Evolutionary conservation across 352 stramenopile species (phyloP).

Genomic region (Globisporangium radiosum): DNA sequence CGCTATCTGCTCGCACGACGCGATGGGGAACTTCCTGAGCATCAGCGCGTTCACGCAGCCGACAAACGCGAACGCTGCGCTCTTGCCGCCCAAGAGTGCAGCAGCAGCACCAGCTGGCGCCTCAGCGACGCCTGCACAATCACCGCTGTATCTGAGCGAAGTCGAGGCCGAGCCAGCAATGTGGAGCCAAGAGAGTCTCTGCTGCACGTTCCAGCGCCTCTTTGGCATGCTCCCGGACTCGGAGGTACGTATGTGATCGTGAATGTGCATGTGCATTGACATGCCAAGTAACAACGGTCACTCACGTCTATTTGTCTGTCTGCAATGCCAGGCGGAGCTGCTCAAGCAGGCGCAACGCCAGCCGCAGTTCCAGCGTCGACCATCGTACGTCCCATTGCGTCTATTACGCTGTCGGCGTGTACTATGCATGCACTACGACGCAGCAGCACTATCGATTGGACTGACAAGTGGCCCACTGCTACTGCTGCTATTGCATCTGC

Average conservation of each 20-base stretch:
- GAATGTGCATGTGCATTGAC: neutral
- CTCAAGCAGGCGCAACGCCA: conserved; percentile 38
- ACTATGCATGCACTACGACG: neutral
- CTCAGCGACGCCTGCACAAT: conserved; percentile 5
- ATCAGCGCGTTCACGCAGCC: neutral
- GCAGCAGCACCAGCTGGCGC: neutral
- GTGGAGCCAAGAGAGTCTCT: conserved; percentile 53
- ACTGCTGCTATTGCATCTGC: neutral
- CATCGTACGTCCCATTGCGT: conserved; percentile 15
- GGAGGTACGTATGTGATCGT: conserved; percentile 12
- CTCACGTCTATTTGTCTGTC: neutral
- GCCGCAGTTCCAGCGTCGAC: conserved; percentile 21
- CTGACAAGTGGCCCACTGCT: neutral
- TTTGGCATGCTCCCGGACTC: conserved; percentile 55
- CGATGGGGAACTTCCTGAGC: conserved; percentile 13
- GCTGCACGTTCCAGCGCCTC: conserved; percentile 46
- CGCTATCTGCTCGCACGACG: too few species aligned
- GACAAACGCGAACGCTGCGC: neutral
- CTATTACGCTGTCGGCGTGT: neutral
- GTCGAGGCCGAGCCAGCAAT: conserved; percentile 30
- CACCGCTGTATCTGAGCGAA: conserved; percentile 45
- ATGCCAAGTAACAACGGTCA: conserved; percentile 2
- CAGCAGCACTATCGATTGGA: neutral
- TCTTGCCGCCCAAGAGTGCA: neutral
- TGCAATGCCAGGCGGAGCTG: conserved; percentile 18